Evolutionary conservation across 2,329 filamentous ascomycete species (phyloP), one percentile per base, ranked within the genome.

Genomic region (Xylariaceae sp.): DNA sequence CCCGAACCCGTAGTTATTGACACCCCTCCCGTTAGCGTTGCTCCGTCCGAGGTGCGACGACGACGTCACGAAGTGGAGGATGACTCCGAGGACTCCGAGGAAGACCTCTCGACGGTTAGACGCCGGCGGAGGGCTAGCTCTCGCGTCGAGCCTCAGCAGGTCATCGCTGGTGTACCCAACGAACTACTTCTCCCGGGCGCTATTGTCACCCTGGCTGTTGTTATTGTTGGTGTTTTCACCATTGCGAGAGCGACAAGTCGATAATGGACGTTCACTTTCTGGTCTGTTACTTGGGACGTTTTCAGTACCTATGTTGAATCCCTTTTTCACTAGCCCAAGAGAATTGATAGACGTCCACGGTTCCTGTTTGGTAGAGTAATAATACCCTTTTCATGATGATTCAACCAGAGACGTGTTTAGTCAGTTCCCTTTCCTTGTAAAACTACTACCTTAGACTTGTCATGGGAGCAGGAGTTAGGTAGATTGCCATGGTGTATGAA

Each of bases 211-310:
- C 77, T 99, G 70, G 94, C 93, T 8, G 90, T 95, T 49, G 92
- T 96, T 44, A 96, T 99, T 74, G 82, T 95, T 47, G 90, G 90
- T 65, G 93, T 97, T 9, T 99, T 99, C 77, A 87, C 92, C 48
- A 85, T 99, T 69, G 87, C 90, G 61, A 86, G 92, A 65, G 77
- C 87, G 63, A 79, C 80, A 41, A 82, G 79, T 74, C 75, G 81
- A 71, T 84, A 58, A 61, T 53, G 17, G n/a, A 52, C 15, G n/a
- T 41, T 50, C 23, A 30, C 23, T 48, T 51, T 39, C 11, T 58
- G 59, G 39, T 17, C 37, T 41, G 65, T 64, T 54, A 57, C 51
- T 50, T 58, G 30, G 30, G 59, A 55, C 57, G 58, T 65, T 63
- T 61, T 49, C 39, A 56, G 47, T 23, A 48, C 30, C 44, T 41